Evolutionary conservation across 257 asterid genomes (phyloP).

Genomic region (Catharanthus roseus): DNA sequence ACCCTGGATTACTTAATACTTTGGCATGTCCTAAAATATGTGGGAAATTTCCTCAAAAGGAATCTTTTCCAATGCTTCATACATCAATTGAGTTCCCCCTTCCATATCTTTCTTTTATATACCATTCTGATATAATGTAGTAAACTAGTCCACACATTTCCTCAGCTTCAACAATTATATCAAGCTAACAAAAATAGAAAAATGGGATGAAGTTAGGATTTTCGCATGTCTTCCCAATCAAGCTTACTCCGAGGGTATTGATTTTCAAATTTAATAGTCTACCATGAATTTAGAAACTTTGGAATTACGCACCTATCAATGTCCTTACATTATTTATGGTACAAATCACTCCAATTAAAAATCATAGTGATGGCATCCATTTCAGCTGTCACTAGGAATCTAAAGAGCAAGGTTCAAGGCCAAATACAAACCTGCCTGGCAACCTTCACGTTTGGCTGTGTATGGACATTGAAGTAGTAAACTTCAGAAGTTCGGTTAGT

Average conservation of each 20-base stretch:
- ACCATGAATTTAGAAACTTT: background rate
- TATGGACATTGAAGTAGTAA: background rate
- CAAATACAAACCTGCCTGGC: constrained; percentile 37
- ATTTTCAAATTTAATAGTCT: background rate
- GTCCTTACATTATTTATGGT: background rate
- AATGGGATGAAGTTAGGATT: no score
- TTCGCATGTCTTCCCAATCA: background rate
- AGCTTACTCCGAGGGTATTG: background rate
- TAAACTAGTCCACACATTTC: background rate
- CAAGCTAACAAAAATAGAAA: background rate
- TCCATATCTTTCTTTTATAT: background rate
- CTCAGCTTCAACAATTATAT: background rate
- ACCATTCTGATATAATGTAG: background rate
- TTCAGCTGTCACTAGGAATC: no score
- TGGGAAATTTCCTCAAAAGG: background rate
- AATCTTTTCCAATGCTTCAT: background rate
- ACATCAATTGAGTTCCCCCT: background rate
- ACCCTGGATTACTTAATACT: background rate
- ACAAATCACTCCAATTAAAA: background rate
- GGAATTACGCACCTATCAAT: background rate
- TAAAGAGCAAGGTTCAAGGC: no score
- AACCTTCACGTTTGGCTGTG: constrained; percentile 28
- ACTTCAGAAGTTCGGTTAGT: constrained; percentile 1
- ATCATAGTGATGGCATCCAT: background rate
- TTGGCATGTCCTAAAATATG: no score